Conservation (phyloP, 139 green algal genomes). For the Coelastrella sp. region DNA sequence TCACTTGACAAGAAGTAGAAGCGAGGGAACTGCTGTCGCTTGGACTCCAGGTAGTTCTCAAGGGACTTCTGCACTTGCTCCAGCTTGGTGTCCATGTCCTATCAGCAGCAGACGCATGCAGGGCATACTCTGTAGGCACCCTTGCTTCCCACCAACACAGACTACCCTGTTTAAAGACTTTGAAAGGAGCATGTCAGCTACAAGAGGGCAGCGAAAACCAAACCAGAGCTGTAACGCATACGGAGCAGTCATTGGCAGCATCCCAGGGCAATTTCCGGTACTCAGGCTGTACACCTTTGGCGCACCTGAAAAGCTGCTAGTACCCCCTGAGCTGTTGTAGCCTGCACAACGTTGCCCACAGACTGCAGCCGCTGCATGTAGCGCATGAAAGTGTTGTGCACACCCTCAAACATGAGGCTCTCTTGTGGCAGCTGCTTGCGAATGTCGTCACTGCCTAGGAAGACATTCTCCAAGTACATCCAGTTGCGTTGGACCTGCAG, state of each 20-base stretch:
- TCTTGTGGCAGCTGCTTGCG: conserved; percentile 89
- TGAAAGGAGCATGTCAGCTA: no score
- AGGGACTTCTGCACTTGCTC: conserved; percentile 93
- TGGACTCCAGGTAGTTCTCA: conserved; percentile 93
- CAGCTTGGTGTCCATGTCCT: conserved; percentile 88
- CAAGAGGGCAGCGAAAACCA: no score
- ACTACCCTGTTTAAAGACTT: no score
- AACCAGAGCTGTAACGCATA: no score
- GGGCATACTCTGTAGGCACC: no score
- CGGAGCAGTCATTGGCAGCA: no score
- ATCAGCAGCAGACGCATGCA: no score
- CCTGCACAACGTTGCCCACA: conserved; percentile 61
- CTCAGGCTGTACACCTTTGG: neutral
- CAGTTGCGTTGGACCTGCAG: conserved; percentile 87
- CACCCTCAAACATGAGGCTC: conserved; percentile 79
- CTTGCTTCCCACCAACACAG: no score
- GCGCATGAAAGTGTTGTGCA: conserved; percentile 75
- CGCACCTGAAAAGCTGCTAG: conserved; percentile 78
- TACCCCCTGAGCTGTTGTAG: conserved; percentile 67
- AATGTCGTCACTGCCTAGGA: conserved; percentile 93
- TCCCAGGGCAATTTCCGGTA: neutral
- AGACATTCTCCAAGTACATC: conserved; percentile 96
- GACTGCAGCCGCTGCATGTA: conserved; percentile 69
- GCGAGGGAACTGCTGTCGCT: conserved; percentile 91
- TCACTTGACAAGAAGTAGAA: conserved; percentile 95